Conservation (phyloP, 1,139 yeast species). For the Sugiyamaella paludigena region DNA sequence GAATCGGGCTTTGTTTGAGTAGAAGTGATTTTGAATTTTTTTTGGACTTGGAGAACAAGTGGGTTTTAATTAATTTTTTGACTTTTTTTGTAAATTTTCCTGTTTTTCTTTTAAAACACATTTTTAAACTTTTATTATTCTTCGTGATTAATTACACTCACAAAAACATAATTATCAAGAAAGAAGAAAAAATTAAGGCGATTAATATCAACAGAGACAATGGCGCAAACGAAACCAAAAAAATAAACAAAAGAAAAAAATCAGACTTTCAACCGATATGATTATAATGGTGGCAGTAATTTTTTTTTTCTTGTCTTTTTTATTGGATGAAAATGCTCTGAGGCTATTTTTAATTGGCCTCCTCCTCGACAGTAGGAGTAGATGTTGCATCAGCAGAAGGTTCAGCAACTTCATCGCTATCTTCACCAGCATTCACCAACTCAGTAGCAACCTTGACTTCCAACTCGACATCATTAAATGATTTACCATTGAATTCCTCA, state of each 20-base stretch:
- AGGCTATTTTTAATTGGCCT: neutral
- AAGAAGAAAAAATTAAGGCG: too few relatives aligned
- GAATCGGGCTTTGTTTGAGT: too few relatives aligned
- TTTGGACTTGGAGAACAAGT: too few relatives aligned
- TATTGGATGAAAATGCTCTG: neutral
- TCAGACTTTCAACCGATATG: neutral
- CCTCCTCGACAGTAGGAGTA: neutral
- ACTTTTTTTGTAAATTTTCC: too few relatives aligned
- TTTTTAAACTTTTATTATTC: too few relatives aligned
- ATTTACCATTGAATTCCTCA: conserved; percentile 41
- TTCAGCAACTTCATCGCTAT: conserved; percentile 19
- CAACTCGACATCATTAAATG: conserved; percentile 41
- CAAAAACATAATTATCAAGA: too few relatives aligned
- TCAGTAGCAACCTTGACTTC: conserved; percentile 29
- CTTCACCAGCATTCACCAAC: conserved; percentile 23
- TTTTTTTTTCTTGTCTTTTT: neutral
- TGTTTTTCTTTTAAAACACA: too few relatives aligned
- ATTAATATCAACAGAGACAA: too few relatives aligned
- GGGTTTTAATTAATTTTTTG: too few relatives aligned
- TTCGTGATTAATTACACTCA: too few relatives aligned
- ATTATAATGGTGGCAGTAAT: neutral
- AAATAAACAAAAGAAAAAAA: neutral
- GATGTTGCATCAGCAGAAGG: conserved; percentile 16
- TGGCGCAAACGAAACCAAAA: too few relatives aligned
- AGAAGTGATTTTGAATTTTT: too few relatives aligned